These are phyloP conservation scores for Rhodotorula sp. DNA, from an alignment of 1,284 basidiomycete species.

Conservation along the genomic window DNA sequence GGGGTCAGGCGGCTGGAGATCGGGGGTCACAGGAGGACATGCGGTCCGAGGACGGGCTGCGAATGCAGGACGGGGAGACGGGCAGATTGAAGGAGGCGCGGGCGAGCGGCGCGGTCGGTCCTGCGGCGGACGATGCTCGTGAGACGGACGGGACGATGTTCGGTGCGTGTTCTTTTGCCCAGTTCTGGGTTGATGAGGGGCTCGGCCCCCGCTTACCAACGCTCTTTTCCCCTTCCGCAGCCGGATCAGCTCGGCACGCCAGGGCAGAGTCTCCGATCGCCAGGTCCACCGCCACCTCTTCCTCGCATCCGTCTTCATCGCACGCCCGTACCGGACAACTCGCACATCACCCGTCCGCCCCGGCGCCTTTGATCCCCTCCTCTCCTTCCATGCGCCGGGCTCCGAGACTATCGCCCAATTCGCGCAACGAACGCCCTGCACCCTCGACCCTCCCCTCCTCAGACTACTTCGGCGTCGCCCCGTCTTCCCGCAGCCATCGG, in stretches of 20 bases:
- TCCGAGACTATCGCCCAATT: constrained; percentile 14
- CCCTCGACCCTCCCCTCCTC: constrained; percentile 21
- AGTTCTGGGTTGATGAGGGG: background rate
- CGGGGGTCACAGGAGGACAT: background rate
- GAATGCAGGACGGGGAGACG: background rate
- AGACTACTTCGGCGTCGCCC: constrained; percentile 6
- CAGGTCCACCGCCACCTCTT: constrained; percentile 14
- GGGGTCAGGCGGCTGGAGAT: background rate
- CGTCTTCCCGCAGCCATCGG: background rate
- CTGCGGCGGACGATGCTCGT: background rate
- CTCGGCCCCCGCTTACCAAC: background rate
- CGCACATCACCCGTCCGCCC: background rate
- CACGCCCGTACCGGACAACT: constrained; percentile 2
- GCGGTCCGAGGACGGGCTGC: background rate
- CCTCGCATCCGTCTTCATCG: background rate
- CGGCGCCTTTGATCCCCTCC: no score
- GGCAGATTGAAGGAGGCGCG: background rate
- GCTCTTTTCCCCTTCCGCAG: background rate
- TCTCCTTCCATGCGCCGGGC: constrained; percentile 13
- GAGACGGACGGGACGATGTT: background rate
- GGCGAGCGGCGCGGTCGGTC: background rate
- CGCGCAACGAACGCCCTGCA: constrained; percentile 23
- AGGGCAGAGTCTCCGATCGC: background rate
- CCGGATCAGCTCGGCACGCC: background rate
- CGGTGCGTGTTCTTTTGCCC: background rate